Base-by-base conservation (phyloP, 225 moss, liverwort and hornwort genomes). In the Climacium dendroides region DNA sequence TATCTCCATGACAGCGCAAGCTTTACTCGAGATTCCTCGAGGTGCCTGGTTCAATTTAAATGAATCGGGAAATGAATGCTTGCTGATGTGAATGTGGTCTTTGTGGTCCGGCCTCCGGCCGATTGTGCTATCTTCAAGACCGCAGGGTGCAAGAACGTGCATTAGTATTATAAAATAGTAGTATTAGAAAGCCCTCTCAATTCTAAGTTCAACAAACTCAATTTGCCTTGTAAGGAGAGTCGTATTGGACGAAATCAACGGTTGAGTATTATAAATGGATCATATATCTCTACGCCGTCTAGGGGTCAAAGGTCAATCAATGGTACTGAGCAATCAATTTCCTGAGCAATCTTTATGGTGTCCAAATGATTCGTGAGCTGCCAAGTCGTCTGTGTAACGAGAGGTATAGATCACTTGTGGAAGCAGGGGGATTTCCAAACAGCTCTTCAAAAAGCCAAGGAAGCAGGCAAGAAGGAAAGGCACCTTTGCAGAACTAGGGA, bases 391-490 rank as follows among this genome's bases (percentile, higher is more conserved):
- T 80, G 37, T 88, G 48, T 81, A 78, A 91, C 37, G 29, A 90
- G 85, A 84, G 34, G 74, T 94, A 84, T 72, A 89, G 84, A 89
- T 92, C 69, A 74, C 87, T 79, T 94, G 89, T 92, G 91, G 77
- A 90, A 92, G 77, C 88, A 99, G 97, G 95, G 95, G 78, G 94
- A 96, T 82, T 91, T 92, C 79, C 94, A 95, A 86, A 86, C 87
- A 86, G 94, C 97, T 76, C 90, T 99, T 77, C 95, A 94, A 90
- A 97, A 94, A 90, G 96, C 96, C 39, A 95, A 95, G 85, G 97
- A 96, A 87, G 95, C 97, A 66, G 52, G 95, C 89, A 97, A 94
- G 85, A 95, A 95, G 79, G 99, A 97, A 87, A 96, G 94, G 86
- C 76, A 92, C 82, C 85, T 99, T 39, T 96, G 94, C 89, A 95